These are phyloP conservation scores for Fraxinus latifolia DNA, from an alignment of 305 asterid genomes.

Conservation along the genomic window DNA sequence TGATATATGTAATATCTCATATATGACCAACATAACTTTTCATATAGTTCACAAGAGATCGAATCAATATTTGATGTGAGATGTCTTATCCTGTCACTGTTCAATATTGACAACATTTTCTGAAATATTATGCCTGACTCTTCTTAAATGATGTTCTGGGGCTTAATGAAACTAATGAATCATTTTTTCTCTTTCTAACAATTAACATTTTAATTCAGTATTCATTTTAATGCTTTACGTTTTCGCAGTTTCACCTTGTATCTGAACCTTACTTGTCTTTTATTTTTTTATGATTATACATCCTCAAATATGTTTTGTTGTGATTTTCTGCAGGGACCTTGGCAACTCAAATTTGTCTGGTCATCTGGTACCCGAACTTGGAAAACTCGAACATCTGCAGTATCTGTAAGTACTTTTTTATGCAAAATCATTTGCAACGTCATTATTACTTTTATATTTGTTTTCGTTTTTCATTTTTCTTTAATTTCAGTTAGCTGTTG, in stretches of 20 bases:
- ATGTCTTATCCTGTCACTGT: not conserved
- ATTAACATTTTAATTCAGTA: not conserved
- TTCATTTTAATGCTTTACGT: not conserved
- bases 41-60: not conserved
- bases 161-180: not conserved
- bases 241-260: not conserved
- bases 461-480: not conserved
- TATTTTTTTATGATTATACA: conserved; percentile 15
- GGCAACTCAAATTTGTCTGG: conserved; percentile 79
- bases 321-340: conserved; percentile 54
- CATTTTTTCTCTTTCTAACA: not conserved
- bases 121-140: not conserved
- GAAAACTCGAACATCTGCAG: conserved; percentile 70
- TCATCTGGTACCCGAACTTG: conserved; percentile 69
- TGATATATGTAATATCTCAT: not conserved
- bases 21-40: not conserved
- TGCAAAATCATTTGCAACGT: not conserved
- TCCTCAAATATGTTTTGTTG: conserved; percentile 14
- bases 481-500: not conserved
- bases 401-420: conserved; percentile 50
- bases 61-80: not conserved
- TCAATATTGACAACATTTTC: not conserved
- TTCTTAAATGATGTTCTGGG: not conserved
- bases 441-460: not conserved
- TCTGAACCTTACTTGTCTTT: not conserved